These are phyloP conservation scores for Boletus vinaceobasis DNA, from an alignment of 768 basidiomycete genomes.

Conservation along the genomic window DNA sequence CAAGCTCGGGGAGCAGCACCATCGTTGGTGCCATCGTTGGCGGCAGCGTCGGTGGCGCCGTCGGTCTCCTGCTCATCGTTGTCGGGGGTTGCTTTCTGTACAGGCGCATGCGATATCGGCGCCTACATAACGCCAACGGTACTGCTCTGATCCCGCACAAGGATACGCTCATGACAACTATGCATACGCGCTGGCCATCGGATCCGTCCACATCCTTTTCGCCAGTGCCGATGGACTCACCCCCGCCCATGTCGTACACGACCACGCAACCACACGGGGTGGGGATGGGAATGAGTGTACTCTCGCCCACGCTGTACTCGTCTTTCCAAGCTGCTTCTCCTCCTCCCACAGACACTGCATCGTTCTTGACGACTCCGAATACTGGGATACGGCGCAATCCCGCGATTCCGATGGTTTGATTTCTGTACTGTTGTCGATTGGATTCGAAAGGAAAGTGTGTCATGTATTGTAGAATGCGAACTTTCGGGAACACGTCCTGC, in stretches of 20 bases:
- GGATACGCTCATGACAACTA: not conserved
- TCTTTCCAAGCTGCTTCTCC: constrained; percentile 4
- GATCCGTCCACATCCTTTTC: constrained; percentile 4
- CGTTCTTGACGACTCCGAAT: constrained; percentile 7
- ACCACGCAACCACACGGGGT: not conserved
- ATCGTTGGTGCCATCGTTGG: constrained; percentile 23
- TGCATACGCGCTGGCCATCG: constrained; percentile 11
- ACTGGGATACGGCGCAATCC: constrained; percentile 2
- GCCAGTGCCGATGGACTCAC: not conserved
- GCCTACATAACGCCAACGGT: not conserved
- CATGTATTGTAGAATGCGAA: not conserved
- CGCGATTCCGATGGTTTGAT: constrained; percentile 22
- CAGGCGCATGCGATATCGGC: constrained; percentile 8
- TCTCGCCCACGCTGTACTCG: not conserved
- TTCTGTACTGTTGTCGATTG: not conserved
- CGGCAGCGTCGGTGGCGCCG: constrained; percentile 16
- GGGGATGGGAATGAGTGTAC: not conserved
- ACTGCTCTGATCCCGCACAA: not conserved
- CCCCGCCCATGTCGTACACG: constrained; percentile 1
- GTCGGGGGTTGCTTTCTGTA: constrained; percentile 17
- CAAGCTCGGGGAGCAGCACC: not conserved
- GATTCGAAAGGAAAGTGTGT: not conserved
- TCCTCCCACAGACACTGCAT: constrained; percentile 9
- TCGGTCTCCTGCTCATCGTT: constrained; percentile 16
- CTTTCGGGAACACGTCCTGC: not conserved